Evolutionary conservation across 148 eudicot genomes (phyloP).

Genomic region (Arctostaphylos glauca): DNA sequence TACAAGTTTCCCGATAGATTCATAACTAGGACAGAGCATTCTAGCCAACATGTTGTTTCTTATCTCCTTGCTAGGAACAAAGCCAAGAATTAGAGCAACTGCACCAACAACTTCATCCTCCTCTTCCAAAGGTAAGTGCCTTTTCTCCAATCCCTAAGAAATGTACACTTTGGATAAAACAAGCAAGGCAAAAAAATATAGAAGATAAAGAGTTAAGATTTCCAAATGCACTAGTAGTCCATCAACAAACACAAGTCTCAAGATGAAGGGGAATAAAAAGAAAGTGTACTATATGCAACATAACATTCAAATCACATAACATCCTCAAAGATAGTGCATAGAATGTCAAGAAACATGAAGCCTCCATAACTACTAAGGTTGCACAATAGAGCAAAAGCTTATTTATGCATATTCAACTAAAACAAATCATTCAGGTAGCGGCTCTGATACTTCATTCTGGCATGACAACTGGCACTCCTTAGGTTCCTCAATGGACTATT

Average conservation of each 20-base stretch:
- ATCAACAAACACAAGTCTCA: constrained; percentile 4
- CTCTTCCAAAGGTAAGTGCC: constrained; percentile 64
- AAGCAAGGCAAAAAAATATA: background rate
- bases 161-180: background rate
- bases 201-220: background rate
- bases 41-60: constrained; percentile 70
- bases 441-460: background rate
- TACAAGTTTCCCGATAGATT: constrained; percentile 78
- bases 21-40: constrained; percentile 74
- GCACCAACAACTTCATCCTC: constrained; percentile 89
- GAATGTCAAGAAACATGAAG: background rate
- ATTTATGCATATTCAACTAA: background rate
- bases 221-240: constrained; percentile 4
- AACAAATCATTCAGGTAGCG: background rate
- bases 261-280: background rate
- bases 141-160: constrained; percentile 66
- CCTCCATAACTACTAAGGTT: background rate
- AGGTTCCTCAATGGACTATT: background rate
- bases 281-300: background rate
- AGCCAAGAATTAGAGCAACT: constrained; percentile 60
- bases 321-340: background rate
- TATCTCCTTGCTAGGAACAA: constrained; percentile 61
- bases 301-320: background rate
- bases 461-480: background rate
- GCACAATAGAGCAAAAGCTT: background rate